Evolutionary conservation across 768 basidiomycete genomes (phyloP).

Genomic region (Leccinum uliginosum): DNA sequence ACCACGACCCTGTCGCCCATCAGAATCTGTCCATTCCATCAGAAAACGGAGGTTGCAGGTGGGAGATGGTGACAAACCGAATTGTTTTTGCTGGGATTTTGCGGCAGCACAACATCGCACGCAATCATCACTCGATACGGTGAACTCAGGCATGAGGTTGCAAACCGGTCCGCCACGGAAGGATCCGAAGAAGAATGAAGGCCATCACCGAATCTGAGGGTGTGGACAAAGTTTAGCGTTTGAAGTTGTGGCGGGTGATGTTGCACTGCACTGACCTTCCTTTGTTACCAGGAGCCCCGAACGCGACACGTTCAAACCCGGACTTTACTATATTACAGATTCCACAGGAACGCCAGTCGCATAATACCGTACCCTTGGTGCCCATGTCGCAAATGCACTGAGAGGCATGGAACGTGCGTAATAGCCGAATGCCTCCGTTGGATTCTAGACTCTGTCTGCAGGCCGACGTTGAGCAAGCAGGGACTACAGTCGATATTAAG

Average conservation of each 20-base stretch:
- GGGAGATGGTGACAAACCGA: slow-evolving; percentile 24
- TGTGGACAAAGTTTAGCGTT: slow-evolving; percentile 1
- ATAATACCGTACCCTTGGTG: slow-evolving; percentile 44
- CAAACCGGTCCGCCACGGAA: slow-evolving; percentile 50
- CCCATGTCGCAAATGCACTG: slow-evolving; percentile 71
- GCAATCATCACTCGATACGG: slow-evolving; percentile 65
- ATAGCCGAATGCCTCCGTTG: slow-evolving; percentile 37
- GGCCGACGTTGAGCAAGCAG: slow-evolving; percentile 4
- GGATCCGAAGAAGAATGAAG: slow-evolving; percentile 62
- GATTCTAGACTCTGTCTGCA: slow-evolving; percentile 32
- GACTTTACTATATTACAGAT: slow-evolving; percentile 59
- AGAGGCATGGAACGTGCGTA: slow-evolving; percentile 58
- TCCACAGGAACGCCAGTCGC: slow-evolving; percentile 60
- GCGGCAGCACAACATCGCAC: slow-evolving; percentile 48
- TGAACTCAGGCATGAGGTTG: slow-evolving; percentile 64
- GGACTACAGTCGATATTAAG: not conserved
- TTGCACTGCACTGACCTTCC: slow-evolving; percentile 43
- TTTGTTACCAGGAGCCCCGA: slow-evolving; percentile 46
- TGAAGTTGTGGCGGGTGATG: not conserved
- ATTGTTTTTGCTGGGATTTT: slow-evolving; percentile 19
- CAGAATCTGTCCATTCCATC: slow-evolving; percentile 35
- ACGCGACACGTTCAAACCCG: slow-evolving; percentile 53
- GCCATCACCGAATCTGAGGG: slow-evolving; percentile 52
- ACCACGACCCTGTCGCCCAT: slow-evolving; percentile 53
- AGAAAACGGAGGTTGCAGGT: slow-evolving; percentile 21